phyloP scores from a whole-genome alignment of 371 early-diverging fungal genomes.

The Saksenaea oblongispora region DNA sequence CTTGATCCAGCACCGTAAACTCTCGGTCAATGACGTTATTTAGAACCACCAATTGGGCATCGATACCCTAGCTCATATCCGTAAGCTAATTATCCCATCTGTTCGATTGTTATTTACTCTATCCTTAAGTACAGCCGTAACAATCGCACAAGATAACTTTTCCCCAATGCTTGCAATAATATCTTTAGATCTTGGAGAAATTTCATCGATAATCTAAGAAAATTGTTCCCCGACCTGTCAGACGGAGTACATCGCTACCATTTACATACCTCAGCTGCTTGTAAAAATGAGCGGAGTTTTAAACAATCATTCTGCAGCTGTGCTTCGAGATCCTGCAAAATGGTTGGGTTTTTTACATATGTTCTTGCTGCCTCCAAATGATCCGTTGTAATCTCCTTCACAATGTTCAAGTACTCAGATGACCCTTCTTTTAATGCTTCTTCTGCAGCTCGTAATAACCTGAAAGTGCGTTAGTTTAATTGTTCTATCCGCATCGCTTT shows the following conservation, averaged over 20 bases:
- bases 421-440: slow-evolving; percentile 68
- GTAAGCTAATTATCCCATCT: neutral
- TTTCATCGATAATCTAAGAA: slow-evolving; percentile 94
- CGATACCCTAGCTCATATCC: slow-evolving; percentile 61
- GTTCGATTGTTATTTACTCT: slow-evolving; percentile 26
- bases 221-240: no score
- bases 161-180: slow-evolving; percentile 96
- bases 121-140: slow-evolving; percentile 79
- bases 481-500: slow-evolving; percentile 1
- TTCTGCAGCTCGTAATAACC: slow-evolving; percentile 69
- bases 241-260: no score
- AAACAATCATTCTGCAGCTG: slow-evolving; percentile 77
- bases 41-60: slow-evolving; percentile 80
- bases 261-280: slow-evolving; percentile 82
- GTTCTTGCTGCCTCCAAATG: slow-evolving; percentile 78
- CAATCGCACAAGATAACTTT: slow-evolving; percentile 86
- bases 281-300: slow-evolving; percentile 79
- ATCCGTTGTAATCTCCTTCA: slow-evolving; percentile 80
- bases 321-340: slow-evolving; percentile 50
- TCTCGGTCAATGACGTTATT: slow-evolving; percentile 80
- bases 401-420: slow-evolving; percentile 68
- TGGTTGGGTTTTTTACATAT: slow-evolving; percentile 52
- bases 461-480: slow-evolving; percentile 12
- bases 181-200: slow-evolving; percentile 95
- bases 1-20: slow-evolving; percentile 78